Base-by-base conservation (phyloP, 2,329 filamentous ascomycete genomes). In the Seiridium unicorne region DNA sequence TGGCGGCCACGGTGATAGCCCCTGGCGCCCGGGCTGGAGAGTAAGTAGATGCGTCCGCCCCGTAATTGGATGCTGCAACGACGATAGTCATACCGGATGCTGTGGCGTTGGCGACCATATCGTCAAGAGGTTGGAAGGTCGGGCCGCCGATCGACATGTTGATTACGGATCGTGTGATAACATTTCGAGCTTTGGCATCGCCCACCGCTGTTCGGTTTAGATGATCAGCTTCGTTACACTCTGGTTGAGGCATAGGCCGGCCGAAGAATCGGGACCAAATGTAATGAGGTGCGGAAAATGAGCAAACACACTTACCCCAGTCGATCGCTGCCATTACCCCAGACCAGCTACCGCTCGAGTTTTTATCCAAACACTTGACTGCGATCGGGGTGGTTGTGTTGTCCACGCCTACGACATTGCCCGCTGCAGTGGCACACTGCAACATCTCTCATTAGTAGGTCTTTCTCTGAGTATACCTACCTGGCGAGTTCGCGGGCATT, bases 111-210 rank as follows among this genome's bases (percentile, higher is more conserved):
- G 62, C 56, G 6, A 70, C 60, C 4, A 62, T 60, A 51, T 68
- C 65, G 53, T 70, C 62, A 13, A 66, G 40, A 4, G 65, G 58
- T 9, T 64, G 61, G 44, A 47, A 63, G 18, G 55, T 60, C 32
- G 60, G 58, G 6, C 64, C 62, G 1, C 68, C 68, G 35, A 69
- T 61, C 10, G 69, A 71, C 64, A 70, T 64, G 59, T 71, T 71
- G 57, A 69, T 66, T n/a, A 71, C 69, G 10, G 69, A 70, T 11
- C 64, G 63, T 7, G 46, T 31, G 31, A 67, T 60, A 5, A 55
- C 61, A 26, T 59, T 62, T 46, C 63, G 60, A 4, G 62, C 59
- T 38, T 61, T 60, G 44, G 69, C 69, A 49, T 71, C 65, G 5
- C 66, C 61, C n/a, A 69, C 67, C 10, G 67, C 69, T 71, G 46